phyloP scores from a whole-genome alignment of 75 land plant genomes.

The Ceratopteris richardii region DNA sequence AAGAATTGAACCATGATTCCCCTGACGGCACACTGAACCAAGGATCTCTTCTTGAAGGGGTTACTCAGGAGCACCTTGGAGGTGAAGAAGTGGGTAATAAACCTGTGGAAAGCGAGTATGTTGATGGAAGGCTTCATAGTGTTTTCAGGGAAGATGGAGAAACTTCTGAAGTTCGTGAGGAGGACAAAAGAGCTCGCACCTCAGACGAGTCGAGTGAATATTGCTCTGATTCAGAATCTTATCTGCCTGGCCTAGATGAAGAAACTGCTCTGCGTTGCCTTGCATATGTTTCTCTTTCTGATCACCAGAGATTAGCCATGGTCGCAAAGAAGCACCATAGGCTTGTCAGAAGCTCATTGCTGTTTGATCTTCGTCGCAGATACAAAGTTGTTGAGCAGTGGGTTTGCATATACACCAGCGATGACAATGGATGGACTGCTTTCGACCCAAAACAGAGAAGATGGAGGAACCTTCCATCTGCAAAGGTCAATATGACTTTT shows the following conservation, averaged over 20 bases:
- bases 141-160: not conserved
- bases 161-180: not conserved
- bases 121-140: too few relatives aligned
- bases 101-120: too few relatives aligned
- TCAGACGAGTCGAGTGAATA: not conserved
- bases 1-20: too few relatives aligned
- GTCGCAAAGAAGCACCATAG: not conserved
- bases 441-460: conserved; percentile 15
- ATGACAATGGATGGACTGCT: conserved; percentile 22
- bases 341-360: conserved; percentile 1
- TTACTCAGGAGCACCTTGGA: too few relatives aligned
- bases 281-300: not conserved
- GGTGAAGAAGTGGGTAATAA: too few relatives aligned
- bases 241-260: conserved; percentile 1
- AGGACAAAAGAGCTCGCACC: not conserved
- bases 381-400: conserved; percentile 22
- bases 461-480: conserved; percentile 14
- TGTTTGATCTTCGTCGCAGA: conserved; percentile 8
- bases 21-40: too few relatives aligned
- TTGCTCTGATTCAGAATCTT: not conserved
- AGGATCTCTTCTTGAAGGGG: too few relatives aligned
- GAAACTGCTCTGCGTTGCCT: conserved; percentile 1
- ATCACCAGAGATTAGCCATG: not conserved
- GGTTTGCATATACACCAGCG: conserved; percentile 23
- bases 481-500: conserved; percentile 18